Conservation (phyloP, 2,329 filamentous ascomycete species). For the Helotiales sp. region DNA sequence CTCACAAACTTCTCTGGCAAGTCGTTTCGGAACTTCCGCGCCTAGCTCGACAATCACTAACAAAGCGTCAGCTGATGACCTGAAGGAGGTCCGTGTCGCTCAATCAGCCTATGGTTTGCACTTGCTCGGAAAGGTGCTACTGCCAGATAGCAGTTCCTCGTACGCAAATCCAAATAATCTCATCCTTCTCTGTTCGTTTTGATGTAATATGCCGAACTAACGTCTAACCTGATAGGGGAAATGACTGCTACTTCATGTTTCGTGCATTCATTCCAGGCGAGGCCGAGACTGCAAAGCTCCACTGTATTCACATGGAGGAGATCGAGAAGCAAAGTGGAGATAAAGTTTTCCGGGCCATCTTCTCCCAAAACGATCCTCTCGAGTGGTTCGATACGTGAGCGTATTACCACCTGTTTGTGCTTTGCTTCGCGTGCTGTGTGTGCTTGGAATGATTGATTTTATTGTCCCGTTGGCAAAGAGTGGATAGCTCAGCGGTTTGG, state of each 20-base stretch:
- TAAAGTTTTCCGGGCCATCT: slow-evolving; percentile 53
- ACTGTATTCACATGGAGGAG: slow-evolving; percentile 53
- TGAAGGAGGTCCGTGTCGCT: slow-evolving; percentile 52
- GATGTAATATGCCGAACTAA: not conserved
- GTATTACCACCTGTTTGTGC: not conserved
- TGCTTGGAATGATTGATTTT: not conserved
- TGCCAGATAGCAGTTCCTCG: slow-evolving; percentile 45
- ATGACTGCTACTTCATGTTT: slow-evolving; percentile 53
- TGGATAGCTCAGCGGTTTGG: not conserved
- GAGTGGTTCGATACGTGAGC: slow-evolving; percentile 59
- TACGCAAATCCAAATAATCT: slow-evolving; percentile 24
- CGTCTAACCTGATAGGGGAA: slow-evolving; percentile 27
- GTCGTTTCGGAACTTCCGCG: slow-evolving; percentile 6
- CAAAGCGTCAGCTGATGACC: slow-evolving; percentile 47
- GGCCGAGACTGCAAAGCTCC: slow-evolving; percentile 47
- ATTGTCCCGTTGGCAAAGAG: too few relatives aligned
- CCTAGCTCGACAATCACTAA: slow-evolving; percentile 17
- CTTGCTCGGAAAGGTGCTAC: slow-evolving; percentile 55
- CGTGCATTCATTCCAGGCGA: slow-evolving; percentile 53
- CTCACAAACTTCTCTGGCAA: slow-evolving; percentile 43
- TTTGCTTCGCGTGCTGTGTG: too few relatives aligned
- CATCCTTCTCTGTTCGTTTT: not conserved
- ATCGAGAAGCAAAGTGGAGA: slow-evolving; percentile 49
- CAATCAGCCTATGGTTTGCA: slow-evolving; percentile 51
- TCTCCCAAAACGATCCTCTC: slow-evolving; percentile 51